Evolutionary conservation across 2,329 filamentous ascomycete genomes (phyloP).

Genomic region (Diaporthe helianthi): DNA sequence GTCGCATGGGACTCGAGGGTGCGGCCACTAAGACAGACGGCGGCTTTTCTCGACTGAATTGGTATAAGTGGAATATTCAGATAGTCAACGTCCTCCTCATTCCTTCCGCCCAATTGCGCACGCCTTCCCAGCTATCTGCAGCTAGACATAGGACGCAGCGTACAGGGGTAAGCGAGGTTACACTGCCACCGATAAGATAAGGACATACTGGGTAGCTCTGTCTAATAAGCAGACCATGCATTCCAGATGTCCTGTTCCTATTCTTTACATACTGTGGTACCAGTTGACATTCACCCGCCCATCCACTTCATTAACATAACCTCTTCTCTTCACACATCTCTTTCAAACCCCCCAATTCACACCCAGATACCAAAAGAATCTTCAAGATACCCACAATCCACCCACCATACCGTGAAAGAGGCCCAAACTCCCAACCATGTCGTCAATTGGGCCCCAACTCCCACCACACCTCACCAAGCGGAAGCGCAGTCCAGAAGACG

Average conservation of each 20-base stretch:
- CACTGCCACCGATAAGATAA: conserved; percentile 5
- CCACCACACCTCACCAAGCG: conserved; percentile 72
- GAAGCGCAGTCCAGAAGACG: conserved; percentile 59
- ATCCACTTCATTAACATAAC: neutral
- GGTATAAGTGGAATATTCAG: conserved; percentile 11
- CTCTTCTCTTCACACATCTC: neutral
- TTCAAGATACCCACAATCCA: neutral
- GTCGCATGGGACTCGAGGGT: neutral
- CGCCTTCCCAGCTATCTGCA: conserved; percentile 17
- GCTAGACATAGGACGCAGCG: neutral
- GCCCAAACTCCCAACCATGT: conserved; percentile 56
- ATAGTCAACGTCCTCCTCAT: conserved; percentile 6
- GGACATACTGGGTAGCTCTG: neutral
- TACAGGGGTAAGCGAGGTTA: neutral
- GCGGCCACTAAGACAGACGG: neutral
- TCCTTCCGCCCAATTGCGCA: conserved; percentile 14
- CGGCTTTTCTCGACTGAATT: neutral
- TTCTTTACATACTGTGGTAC: conserved; percentile 13
- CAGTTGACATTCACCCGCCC: no score
- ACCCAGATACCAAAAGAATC: neutral
- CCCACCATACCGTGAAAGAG: conserved; percentile 12
- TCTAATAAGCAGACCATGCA: neutral
- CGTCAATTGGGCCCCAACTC: conserved; percentile 73
- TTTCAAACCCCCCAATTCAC: neutral
- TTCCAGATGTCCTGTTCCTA: neutral